Percentiles rank a stretch among this genome's conserved stretches.
phyloP scores from a whole-genome alignment of 2,329 filamentous ascomycete genomes.

The Colletotrichum sp. region DNA sequence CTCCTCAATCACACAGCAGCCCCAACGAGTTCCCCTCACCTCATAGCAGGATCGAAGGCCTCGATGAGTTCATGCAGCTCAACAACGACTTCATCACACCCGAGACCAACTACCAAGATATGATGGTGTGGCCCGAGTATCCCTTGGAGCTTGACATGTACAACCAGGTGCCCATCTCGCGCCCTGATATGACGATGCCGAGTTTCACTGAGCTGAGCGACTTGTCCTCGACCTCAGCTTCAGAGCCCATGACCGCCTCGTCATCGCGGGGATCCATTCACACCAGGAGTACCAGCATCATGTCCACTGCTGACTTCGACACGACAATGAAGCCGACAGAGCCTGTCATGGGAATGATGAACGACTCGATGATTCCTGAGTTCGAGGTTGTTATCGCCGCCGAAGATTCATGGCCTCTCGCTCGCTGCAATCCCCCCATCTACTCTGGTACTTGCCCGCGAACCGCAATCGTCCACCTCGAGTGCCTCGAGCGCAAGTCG shows the following conservation, averaged over 20 bases:
- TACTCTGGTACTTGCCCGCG: slow-evolving; percentile 50
- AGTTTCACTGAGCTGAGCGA: slow-evolving; percentile 45
- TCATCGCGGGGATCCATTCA: slow-evolving; percentile 49
- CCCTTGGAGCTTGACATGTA: slow-evolving; percentile 49
- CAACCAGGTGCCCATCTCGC: slow-evolving; percentile 33
- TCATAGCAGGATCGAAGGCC: slow-evolving; percentile 35
- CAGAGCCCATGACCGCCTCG: slow-evolving; percentile 44
- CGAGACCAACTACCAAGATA: slow-evolving; percentile 46
- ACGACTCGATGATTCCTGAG: slow-evolving; percentile 42
- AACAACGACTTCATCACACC: slow-evolving; percentile 37
- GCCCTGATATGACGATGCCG: slow-evolving; percentile 37
- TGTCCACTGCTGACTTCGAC: slow-evolving; percentile 46
- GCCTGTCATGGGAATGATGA: slow-evolving; percentile 28
- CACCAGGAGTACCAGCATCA: slow-evolving; percentile 52
- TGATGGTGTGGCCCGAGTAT: slow-evolving; percentile 49
- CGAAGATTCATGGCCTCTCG: slow-evolving; percentile 56
- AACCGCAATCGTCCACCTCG: slow-evolving; percentile 56
- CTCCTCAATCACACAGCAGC: slow-evolving; percentile 36
- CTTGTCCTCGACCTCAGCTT: slow-evolving; percentile 38
- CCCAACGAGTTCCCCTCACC: slow-evolving; percentile 40
- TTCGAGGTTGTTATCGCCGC: slow-evolving; percentile 52
- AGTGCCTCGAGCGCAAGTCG: slow-evolving; percentile 54
- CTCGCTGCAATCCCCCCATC: slow-evolving; percentile 51
- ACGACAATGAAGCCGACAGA: slow-evolving; percentile 32
- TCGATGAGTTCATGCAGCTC: slow-evolving; percentile 49